Evolutionary conservation across 257 asterid species (phyloP), one percentile per base, ranked within the genome.

Genomic region (Solanum pennellii): DNA sequence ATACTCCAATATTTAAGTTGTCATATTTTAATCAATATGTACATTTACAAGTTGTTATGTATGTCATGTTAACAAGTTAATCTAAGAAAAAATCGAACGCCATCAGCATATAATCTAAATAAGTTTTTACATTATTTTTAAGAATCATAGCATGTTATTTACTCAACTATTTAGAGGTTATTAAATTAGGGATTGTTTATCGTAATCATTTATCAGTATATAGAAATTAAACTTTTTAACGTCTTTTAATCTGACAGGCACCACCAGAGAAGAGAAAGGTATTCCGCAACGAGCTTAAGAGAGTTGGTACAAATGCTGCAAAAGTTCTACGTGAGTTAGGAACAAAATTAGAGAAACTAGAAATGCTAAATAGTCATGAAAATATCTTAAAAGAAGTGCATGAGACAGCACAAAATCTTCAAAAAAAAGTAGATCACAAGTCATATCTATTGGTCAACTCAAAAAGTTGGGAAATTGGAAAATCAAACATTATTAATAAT

Each of bases 341-440:
- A 27, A 83, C 9, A 74, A 91, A 89, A 74, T 65, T 92, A 31
- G 93, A 91, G 42, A 89, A 74, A n/a, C 79, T 90, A 90, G 92
- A 90, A 45, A 90, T 74, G 65, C 45, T 91, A 66, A 39, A 11
- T 39, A 37, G 72, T 0, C 25, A 27, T 0, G 89, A 87, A 16
- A 86, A 86, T 77, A 86, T 92, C 9, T 92, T 94, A 3, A 89
- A 89, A 86, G 87, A 90, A 75, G 97, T 91, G 44, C 97, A 94
- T 4, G 91, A 89, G 31, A 95, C 94, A 68, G 97, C 88, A 10
- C 93, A 93, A 66, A 83, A 90, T 1, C 83, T 94, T 21, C 97
- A 93, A 84, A 88, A 87, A 73, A 91, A 88, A 69, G 88, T 94
- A 37, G 94, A 90, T 82, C 90, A 84, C 5, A 87, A 84, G 82